Percentiles rank a stretch among this genome's conserved stretches.
Evolutionary conservation across 2,329 filamentous ascomycete species (phyloP).

Genomic region (Colletotrichum sp.): DNA sequence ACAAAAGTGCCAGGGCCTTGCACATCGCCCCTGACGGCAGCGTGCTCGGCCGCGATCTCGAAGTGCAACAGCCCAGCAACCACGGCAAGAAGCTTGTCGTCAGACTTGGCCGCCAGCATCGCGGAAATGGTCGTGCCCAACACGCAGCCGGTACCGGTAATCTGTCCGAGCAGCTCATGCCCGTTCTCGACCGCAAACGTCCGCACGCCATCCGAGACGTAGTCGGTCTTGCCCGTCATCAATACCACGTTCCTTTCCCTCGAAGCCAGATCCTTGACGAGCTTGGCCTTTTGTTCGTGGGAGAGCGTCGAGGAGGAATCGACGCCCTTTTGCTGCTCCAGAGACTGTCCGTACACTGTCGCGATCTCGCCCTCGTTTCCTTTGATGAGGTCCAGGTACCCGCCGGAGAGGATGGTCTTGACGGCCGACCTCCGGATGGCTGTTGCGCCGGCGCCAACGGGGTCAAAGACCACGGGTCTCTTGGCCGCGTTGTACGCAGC

Average conservation of each 20-base stretch:
- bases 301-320: slow-evolving; percentile 68
- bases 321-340: slow-evolving; percentile 77
- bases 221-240: slow-evolving; percentile 81
- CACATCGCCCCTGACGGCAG: slow-evolving; percentile 69
- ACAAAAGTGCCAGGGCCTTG: slow-evolving; percentile 86
- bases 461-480: slow-evolving; percentile 83
- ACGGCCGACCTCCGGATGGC: slow-evolving; percentile 72
- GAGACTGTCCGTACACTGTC: slow-evolving; percentile 65
- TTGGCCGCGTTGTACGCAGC: slow-evolving; percentile 80
- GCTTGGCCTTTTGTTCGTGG: slow-evolving; percentile 53
- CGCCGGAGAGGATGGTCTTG: slow-evolving; percentile 70
- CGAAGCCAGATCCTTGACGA: slow-evolving; percentile 71
- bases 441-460: slow-evolving; percentile 65
- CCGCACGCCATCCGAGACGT: slow-evolving; percentile 74
- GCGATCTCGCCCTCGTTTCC: slow-evolving; percentile 91
- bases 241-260: slow-evolving; percentile 76
- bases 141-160: slow-evolving; percentile 85
- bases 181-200: slow-evolving; percentile 78
- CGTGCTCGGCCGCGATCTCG: slow-evolving; percentile 73
- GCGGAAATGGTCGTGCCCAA: slow-evolving; percentile 83
- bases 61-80: slow-evolving; percentile 78
- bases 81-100: slow-evolving; percentile 73
- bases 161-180: slow-evolving; percentile 69
- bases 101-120: slow-evolving; percentile 66
- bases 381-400: slow-evolving; percentile 89